Evolutionary conservation across 2,329 filamentous ascomycete species (phyloP).

Genomic region (Aspergillus jensenii): DNA sequence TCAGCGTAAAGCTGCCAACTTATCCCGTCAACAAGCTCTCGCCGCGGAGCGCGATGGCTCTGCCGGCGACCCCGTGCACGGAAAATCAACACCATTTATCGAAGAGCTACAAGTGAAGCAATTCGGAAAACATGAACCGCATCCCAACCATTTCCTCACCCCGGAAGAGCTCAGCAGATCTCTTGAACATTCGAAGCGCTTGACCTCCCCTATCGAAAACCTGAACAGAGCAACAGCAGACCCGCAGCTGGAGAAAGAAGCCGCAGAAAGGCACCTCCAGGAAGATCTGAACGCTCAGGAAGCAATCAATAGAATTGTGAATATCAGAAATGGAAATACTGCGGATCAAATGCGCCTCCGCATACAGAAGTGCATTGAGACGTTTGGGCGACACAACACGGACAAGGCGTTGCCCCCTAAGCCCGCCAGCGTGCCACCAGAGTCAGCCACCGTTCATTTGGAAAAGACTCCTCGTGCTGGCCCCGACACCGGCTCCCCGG

Average conservation of each 20-base stretch:
- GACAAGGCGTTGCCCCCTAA: slow-evolving; percentile 68
- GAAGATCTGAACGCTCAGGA: slow-evolving; percentile 68
- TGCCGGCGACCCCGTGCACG: slow-evolving; percentile 76
- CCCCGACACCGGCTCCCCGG: slow-evolving; percentile 88
- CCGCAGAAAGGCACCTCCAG: slow-evolving; percentile 48
- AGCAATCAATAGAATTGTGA: slow-evolving; percentile 77
- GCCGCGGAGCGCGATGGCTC: slow-evolving; percentile 62
- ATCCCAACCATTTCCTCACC: slow-evolving; percentile 76
- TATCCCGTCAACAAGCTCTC: slow-evolving; percentile 71
- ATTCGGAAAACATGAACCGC: slow-evolving; percentile 17
- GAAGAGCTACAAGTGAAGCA: slow-evolving; percentile 35
- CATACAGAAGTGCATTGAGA: slow-evolving; percentile 77
- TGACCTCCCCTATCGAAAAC: slow-evolving; percentile 50
- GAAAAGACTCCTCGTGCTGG: slow-evolving; percentile 69
- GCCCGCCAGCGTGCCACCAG: slow-evolving; percentile 43
- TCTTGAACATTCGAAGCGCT: slow-evolving; percentile 64
- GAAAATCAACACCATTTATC: slow-evolving; percentile 77
- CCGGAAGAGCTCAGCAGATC: slow-evolving; percentile 66
- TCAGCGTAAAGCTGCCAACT: slow-evolving; percentile 79
- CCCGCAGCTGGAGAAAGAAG: slow-evolving; percentile 41
- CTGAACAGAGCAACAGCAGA: slow-evolving; percentile 32
- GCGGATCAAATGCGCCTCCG: slow-evolving; percentile 80
- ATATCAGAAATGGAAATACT: slow-evolving; percentile 72
- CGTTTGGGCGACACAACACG: slow-evolving; percentile 88
- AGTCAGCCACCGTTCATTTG: slow-evolving; percentile 36